These are phyloP conservation scores for Marasmius sp. DNA, from an alignment of 1,284 basidiomycete species.

Conservation along the genomic window DNA sequence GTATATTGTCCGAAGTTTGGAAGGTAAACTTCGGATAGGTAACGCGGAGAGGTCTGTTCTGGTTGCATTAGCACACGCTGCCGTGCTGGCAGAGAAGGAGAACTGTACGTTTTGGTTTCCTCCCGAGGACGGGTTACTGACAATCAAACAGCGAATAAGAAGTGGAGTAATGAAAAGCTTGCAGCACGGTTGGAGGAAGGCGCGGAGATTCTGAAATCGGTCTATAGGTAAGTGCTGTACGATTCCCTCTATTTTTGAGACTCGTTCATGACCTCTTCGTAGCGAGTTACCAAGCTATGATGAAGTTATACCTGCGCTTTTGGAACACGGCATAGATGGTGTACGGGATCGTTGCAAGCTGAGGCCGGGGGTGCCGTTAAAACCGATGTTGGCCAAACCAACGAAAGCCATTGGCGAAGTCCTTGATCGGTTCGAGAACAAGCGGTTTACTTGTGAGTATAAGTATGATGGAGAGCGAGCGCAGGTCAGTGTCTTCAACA, in stretches of 20 bases:
- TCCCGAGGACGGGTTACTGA: constrained; percentile 6
- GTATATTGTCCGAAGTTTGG: constrained; percentile 93
- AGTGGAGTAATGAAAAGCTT: constrained; percentile 75
- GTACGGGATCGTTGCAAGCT: constrained; percentile 83
- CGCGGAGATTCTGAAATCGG: constrained; percentile 80
- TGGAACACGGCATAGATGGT: constrained; percentile 76
- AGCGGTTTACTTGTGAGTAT: constrained; percentile 98
- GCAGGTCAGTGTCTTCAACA: constrained; percentile 51
- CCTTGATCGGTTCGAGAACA: constrained; percentile 94
- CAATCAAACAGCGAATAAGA: constrained; percentile 57
- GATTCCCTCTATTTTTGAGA: constrained; percentile 1
- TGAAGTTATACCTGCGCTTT: constrained; percentile 88
- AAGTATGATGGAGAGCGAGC: constrained; percentile 99
- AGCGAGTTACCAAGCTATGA: constrained; percentile 97
- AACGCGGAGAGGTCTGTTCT: constrained; percentile 94
- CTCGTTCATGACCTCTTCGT: constrained; percentile 1
- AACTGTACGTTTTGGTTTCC: constrained; percentile 42
- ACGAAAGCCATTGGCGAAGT: constrained; percentile 99
- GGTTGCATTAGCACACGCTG: constrained; percentile 85
- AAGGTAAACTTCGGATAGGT: constrained; percentile 97
- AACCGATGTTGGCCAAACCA: constrained; percentile 99
- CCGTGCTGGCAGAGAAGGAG: constrained; percentile 77
- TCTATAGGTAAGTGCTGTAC: constrained; percentile 72
- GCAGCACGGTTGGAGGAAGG: constrained; percentile 79
- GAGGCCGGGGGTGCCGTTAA: constrained; percentile 93